These are phyloP conservation scores for Tetrastigma voinierianum DNA, from an alignment of 164 flowering plant species.

Conservation along the genomic window DNA sequence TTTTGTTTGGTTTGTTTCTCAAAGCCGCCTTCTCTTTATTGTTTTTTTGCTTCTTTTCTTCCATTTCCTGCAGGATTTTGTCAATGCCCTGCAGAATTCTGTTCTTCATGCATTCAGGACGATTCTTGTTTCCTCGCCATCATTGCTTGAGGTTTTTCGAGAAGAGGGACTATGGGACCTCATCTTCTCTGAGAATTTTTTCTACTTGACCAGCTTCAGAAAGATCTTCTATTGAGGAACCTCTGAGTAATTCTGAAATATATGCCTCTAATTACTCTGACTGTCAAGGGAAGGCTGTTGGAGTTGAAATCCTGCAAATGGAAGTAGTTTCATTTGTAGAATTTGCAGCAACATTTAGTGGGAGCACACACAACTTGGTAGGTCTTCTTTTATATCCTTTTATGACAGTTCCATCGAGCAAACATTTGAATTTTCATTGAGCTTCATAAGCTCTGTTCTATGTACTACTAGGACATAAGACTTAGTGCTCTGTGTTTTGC, in stretches of 20 bases:
- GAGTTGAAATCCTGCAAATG: slow-evolving; percentile 59
- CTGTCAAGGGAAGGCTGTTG: slow-evolving; percentile 25
- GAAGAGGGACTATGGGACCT: slow-evolving; percentile 93
- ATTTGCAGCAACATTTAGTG: slow-evolving; percentile 75
- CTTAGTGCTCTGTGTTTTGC: too few relatives aligned
- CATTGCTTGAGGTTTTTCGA: slow-evolving; percentile 62
- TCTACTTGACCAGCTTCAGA: slow-evolving; percentile 61
- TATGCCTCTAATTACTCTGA: slow-evolving; percentile 13
- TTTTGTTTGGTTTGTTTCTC: neutral
- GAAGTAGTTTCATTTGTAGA: slow-evolving; percentile 82
- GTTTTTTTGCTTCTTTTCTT: slow-evolving; percentile 2
- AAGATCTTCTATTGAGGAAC: slow-evolving; percentile 29
- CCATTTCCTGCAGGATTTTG: slow-evolving; percentile 57
- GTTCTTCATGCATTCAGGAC: slow-evolving; percentile 69
- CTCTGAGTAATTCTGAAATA: slow-evolving; percentile 11
- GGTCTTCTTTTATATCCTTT: slow-evolving; percentile 14
- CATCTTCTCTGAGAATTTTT: slow-evolving; percentile 82
- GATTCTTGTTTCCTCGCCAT: slow-evolving; percentile 60
- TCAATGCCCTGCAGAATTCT: slow-evolving; percentile 55
- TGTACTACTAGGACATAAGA: neutral
- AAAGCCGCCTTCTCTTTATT: neutral
- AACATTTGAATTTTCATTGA: neutral
- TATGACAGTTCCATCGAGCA: neutral
- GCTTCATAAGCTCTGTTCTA: neutral
- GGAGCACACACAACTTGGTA: slow-evolving; percentile 74